Evolutionary conservation across 2,329 filamentous ascomycete species (phyloP), one percentile per base, ranked within the genome.

Genomic region (Drechslerella coelobrocha): DNA sequence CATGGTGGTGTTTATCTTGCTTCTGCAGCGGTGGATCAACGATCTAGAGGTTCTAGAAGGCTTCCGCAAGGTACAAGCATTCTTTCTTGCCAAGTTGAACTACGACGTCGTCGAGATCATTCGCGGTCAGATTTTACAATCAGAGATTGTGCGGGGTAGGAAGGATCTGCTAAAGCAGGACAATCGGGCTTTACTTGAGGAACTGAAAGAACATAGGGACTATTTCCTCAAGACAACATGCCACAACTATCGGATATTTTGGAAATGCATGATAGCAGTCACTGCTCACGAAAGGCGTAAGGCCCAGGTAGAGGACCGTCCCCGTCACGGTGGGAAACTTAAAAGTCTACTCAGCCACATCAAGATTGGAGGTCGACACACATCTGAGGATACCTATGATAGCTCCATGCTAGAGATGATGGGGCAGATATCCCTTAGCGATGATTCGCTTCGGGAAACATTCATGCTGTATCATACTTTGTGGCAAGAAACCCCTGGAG

Each of bases 21-120:
- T 66, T 21, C 14, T 66, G 26, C 54, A 66, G 6, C n/a, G 29
- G 23, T 68, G 62, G 62, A 56, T 68, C 27, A 26, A 41, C 8
- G 62, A 68, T 48, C 24, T 68, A 2, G 56, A 68, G 23, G 31
- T 51, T 5, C 24, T 54, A 17, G 39, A 31, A 23, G 23, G 24
- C 5, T 61, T 61, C 24, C 23, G 29, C 2, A 45, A 26, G 1
- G 24, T 61, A 2, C 55, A 48, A 4, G 7, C 9, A 12, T 26
- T 17, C n/a, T 23, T 68, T 2, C 23, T 39, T 23, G 7, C 14
- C 1, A 61, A 27, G 31, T 17, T 68, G 8, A 68, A 68, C 24
- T 53, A 47, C 3, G 62, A 68, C 27, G 52, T 54, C 14, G 50
- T 56, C 29, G 50, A 68, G 12, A 24, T 61, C 24, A 56, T 68